A percentile compares a stretch with the other conserved stretches of the same genome.
These are phyloP conservation scores for Ogataea siamensis DNA, from an alignment of 805 yeast species.

Conservation along the genomic window DNA sequence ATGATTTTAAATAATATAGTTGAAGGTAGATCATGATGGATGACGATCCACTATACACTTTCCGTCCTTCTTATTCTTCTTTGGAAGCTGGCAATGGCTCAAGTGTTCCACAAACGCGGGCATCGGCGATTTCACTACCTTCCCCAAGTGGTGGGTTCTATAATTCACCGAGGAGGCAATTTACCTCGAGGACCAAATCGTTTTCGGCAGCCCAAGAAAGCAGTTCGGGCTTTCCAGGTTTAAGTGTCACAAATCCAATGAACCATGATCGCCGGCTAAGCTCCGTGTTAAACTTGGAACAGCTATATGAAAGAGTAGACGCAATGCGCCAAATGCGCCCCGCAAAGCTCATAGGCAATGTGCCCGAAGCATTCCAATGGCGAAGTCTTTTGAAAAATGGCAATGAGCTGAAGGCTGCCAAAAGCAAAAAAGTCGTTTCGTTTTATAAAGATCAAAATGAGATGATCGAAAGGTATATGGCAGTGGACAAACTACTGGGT, in stretches of 20 bases:
- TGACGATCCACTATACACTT: not conserved
- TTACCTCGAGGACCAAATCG: slow-evolving; percentile 10
- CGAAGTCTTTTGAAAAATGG: slow-evolving; percentile 22
- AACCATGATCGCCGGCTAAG: slow-evolving; percentile 26
- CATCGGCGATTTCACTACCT: slow-evolving; percentile 18
- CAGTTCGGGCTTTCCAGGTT: slow-evolving; percentile 3
- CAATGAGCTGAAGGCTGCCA: slow-evolving; percentile 24
- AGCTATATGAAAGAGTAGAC: slow-evolving; percentile 25
- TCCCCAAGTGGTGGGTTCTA: slow-evolving; percentile 17
- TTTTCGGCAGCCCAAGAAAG: slow-evolving; percentile 11
- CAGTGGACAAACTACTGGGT: slow-evolving; percentile 65
- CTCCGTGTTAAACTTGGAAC: slow-evolving; percentile 20
- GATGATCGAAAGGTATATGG: slow-evolving; percentile 52
- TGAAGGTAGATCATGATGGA: not conserved
- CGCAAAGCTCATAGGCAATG: slow-evolving; percentile 43
- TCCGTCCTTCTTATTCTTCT: slow-evolving; percentile 4
- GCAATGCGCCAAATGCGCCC: slow-evolving; percentile 46
- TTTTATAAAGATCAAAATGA: slow-evolving; percentile 62
- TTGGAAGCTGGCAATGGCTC: slow-evolving; percentile 7
- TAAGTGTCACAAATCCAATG: slow-evolving; percentile 23
- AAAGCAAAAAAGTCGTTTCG: slow-evolving; percentile 32
- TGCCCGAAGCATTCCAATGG: slow-evolving; percentile 43
- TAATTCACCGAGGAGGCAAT: not conserved
- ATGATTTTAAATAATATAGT: no score
- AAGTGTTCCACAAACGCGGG: slow-evolving; percentile 1